Percentiles rank a stretch among this genome's conserved stretches.
These are phyloP conservation scores for Sclerotinia nivalis DNA, from an alignment of 2,329 filamentous ascomycete genomes.

Conservation along the genomic window DNA sequence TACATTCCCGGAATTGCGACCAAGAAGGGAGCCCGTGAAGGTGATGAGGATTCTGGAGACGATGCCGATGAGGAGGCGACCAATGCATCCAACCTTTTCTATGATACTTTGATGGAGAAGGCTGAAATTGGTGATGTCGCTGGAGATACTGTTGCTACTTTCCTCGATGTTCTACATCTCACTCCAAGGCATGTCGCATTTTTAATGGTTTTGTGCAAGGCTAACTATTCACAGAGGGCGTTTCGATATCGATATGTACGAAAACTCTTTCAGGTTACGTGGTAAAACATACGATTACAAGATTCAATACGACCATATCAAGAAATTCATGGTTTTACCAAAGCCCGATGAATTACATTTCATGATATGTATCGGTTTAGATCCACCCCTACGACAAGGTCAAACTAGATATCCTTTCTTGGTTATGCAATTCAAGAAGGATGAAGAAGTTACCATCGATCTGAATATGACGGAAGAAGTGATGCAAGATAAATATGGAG, in stretches of 20 bases:
- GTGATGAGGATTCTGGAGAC: conserved; percentile 72
- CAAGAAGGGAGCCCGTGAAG: conserved; percentile 63
- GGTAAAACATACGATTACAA: conserved; percentile 99
- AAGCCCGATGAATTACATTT: conserved; percentile 98
- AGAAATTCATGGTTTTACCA: conserved; percentile 97
- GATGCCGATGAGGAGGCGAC: conserved; percentile 73
- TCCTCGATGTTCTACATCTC: conserved; percentile 93
- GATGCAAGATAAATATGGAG: conserved; percentile 82
- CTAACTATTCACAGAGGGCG: conserved; percentile 69
- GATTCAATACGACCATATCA: conserved; percentile 96
- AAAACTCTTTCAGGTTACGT: conserved; percentile 91
- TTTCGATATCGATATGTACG: conserved; percentile 99
- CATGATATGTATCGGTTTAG: conserved; percentile 90
- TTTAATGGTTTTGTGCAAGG: neutral
- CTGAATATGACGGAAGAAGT: conserved; percentile 93
- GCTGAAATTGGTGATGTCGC: conserved; percentile 98
- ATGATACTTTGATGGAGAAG: conserved; percentile 96
- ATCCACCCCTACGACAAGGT: conserved; percentile 92
- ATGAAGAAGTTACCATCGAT: conserved; percentile 95
- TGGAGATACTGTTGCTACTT: conserved; percentile 97
- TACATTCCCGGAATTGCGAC: conserved; percentile 92
- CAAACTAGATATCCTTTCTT: conserved; percentile 98
- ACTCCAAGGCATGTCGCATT: conserved; percentile 71
- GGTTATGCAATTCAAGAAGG: conserved; percentile 98
- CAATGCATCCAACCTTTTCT: conserved; percentile 95